These are phyloP conservation scores for Echites panduratus DNA, from an alignment of 257 asterid species.

Conservation along the genomic window DNA sequence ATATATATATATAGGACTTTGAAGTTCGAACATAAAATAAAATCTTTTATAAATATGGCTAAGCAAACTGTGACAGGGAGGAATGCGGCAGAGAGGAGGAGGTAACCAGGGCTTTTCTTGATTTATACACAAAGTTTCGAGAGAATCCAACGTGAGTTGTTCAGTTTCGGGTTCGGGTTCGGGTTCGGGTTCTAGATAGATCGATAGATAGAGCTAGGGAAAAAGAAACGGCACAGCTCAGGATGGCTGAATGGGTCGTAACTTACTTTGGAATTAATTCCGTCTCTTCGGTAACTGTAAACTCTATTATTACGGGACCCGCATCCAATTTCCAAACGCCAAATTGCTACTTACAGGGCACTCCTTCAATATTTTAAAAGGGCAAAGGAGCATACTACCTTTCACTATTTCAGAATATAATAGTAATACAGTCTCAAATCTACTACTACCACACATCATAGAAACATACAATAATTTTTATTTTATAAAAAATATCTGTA, in stretches of 20 bases:
- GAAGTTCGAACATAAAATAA: not conserved
- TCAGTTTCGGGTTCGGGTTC: not conserved
- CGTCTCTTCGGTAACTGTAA: not conserved
- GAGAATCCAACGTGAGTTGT: not conserved
- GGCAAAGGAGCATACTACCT: not conserved
- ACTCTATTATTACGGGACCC: not conserved
- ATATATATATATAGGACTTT: not conserved
- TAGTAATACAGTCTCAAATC: no score
- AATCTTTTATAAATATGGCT: not conserved
- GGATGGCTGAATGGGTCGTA: not conserved
- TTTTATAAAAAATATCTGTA: no score
- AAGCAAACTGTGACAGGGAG: no score
- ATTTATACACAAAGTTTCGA: conserved; percentile 4
- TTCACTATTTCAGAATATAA: no score
- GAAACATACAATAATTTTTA: no score
- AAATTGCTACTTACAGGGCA: not conserved
- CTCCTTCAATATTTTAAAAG: not conserved
- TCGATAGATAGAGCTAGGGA: not conserved
- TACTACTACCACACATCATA: no score
- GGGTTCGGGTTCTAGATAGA: no score
- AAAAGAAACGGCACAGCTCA: conserved; percentile 3
- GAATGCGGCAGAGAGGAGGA: not conserved
- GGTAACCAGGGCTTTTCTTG: conserved; percentile 2
- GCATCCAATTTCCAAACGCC: not conserved
- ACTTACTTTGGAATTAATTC: not conserved